Evolutionary conservation across 257 asterid genomes (phyloP), one percentile per base, ranked within the genome.

Genomic region (Salvia hispanica): DNA sequence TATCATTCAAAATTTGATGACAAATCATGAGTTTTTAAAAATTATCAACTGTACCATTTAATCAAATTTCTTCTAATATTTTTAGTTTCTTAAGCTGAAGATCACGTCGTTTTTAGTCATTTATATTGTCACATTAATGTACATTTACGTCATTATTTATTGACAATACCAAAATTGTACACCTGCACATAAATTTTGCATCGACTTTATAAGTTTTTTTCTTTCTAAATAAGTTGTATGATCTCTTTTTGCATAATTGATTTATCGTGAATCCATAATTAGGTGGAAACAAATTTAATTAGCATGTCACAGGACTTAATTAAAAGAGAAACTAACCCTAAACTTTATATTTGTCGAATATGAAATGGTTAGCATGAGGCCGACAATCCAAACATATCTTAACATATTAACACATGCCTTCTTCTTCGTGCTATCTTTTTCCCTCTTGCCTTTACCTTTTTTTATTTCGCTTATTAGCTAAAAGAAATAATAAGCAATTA

Each of bases 281-380:
- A 18, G 58, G 15, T 39, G 36, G 59, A 74, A 74, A 45, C 39
- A 43, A 12, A 10, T 18, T 25, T 43, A 40, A 36, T 58, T 53
- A 45, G 59, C 39, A 40, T 54, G 33, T 57, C 62, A 44, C 52
- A 15, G 8, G 37, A 15, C 21, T 54, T 51, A 50, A 57, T 9
- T 42, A 67, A 44, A 63, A 40, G 58, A 37, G 63, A 67, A 80
- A 64, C 47, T 16, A 73, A 28, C n/a, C 15, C 68, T 54, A 46
- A 59, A 55, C 74, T 61, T 70, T 59, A 45, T 14, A 43, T 25
- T 7, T 39, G 68, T 73, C 70, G 70, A 70, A 58, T 64, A 63
- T 69, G 46, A 67, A 58, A 74, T 77, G 79, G 75, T 34, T 39
- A 74, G 77, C 82, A 77, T 58, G 80, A 76, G 81, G 81, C 81